Conservation (phyloP, 331 rosid species). For the Acacia concinna region DNA sequence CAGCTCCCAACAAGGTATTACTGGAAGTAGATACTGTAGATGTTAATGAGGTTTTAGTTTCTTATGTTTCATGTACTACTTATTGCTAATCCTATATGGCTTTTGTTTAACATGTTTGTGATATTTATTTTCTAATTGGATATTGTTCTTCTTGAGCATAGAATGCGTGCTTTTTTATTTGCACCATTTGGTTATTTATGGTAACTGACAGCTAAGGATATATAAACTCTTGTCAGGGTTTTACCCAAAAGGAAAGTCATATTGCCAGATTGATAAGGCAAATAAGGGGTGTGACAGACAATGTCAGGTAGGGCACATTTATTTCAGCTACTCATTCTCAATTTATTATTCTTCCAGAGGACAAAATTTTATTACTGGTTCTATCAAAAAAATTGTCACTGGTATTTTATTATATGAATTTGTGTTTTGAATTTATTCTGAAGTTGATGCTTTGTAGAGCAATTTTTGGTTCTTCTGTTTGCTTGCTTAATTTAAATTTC, state of each 20-base stretch:
- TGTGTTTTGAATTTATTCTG: neutral
- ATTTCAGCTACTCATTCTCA: slow-evolving; percentile 20
- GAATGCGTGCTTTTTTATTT: slow-evolving; percentile 14
- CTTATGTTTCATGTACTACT: slow-evolving; percentile 17
- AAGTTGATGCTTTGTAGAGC: neutral
- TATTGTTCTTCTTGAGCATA: slow-evolving; percentile 13
- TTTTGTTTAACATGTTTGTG: slow-evolving; percentile 10
- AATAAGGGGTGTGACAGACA: slow-evolving; percentile 59
- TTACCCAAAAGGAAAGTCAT: slow-evolving; percentile 46
- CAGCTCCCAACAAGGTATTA: slow-evolving; percentile 57
- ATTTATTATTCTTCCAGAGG: slow-evolving; percentile 21
- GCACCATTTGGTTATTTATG: slow-evolving; percentile 16
- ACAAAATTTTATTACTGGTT: slow-evolving; percentile 8
- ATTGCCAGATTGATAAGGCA: slow-evolving; percentile 58
- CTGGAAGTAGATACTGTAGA: slow-evolving; percentile 14
- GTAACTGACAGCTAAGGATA: slow-evolving; percentile 6
- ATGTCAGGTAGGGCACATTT: slow-evolving; percentile 54
- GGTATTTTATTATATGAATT: neutral
- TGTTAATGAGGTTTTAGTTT: slow-evolving; percentile 19
- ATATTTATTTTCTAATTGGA: slow-evolving; percentile 1
- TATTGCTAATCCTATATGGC: slow-evolving; percentile 5
- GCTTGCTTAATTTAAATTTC: neutral
- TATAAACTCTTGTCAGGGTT: slow-evolving; percentile 50
- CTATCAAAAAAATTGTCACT: neutral
- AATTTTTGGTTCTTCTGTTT: neutral